phyloP scores from a whole-genome alignment of 306 rosid species.

The Herpetospermum pedunculosum region DNA sequence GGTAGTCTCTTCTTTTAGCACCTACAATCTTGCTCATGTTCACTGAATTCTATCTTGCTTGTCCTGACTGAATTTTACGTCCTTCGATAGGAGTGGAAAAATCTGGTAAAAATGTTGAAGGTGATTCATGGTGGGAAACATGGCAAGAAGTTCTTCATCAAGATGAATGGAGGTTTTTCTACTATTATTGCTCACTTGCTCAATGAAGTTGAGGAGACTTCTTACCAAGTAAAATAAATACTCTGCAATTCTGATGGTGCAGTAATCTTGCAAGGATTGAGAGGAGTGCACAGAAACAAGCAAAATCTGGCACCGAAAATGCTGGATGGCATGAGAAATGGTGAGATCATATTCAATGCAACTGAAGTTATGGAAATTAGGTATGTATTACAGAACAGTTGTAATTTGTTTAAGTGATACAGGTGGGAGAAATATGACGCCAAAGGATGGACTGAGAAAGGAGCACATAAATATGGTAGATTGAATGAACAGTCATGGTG shows the following conservation, averaged over 20 bases:
- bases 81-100: slow-evolving; percentile 68
- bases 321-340: slow-evolving; percentile 99
- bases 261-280: slow-evolving; percentile 92
- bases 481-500: slow-evolving; percentile 98
- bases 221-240: not conserved
- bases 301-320: slow-evolving; percentile 91
- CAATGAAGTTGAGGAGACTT: not conserved
- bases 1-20: not conserved
- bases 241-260: slow-evolving; percentile 22
- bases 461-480: slow-evolving; percentile 94
- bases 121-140: slow-evolving; percentile 99
- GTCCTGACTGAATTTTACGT: slow-evolving; percentile 11
- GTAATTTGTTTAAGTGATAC: slow-evolving; percentile 17
- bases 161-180: slow-evolving; percentile 90
- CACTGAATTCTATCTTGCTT: slow-evolving; percentile 10
- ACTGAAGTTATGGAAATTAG: not conserved
- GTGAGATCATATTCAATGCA: slow-evolving; percentile 31
- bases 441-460: slow-evolving; percentile 98
- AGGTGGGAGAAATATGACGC: slow-evolving; percentile 99
- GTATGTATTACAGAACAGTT: not conserved
- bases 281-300: slow-evolving; percentile 97
- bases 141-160: slow-evolving; percentile 99
- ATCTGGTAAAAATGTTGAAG: slow-evolving; percentile 86
- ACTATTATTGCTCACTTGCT: not conserved
- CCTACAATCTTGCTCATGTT: not conserved